Base-by-base conservation (phyloP, 2,329 filamentous ascomycete genomes). In the Cytospora piceae region DNA sequence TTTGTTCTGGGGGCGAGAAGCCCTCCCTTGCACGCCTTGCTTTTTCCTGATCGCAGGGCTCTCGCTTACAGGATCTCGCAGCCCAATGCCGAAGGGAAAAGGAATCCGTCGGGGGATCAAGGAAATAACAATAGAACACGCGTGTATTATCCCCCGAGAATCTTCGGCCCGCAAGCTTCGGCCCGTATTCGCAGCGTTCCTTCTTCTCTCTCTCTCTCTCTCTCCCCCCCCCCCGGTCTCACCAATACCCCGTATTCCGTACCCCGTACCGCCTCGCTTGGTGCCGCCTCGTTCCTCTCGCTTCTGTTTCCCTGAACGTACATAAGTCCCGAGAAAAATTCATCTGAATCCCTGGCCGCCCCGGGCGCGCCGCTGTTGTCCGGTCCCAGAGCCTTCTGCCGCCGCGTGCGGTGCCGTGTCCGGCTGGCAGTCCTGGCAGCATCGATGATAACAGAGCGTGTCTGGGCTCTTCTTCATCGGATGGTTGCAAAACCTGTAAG, bases 401-500 rank as follows among this genome's bases (percentile, higher is more conserved):
- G 34, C 62, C 54, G 58, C 55, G 22, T 29, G 57, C 14, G 32
- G 53, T 52, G 55, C 34, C 29, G 39, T 34, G 65, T 83, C 79
- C 14, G 76, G 67, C 54, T 73, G 74, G 67, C 83, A 85, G 4
- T 69, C 70, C 49, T 75, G 72, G 70, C 83, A 86, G 59, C 83
- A 78, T n/a, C 74, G 73, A 66, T 85, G 83, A 68, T 83, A 83
- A 72, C 83, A 86, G 54, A 84, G 80, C 1, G 80, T 81, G 68
- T 85, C 79, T 12, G 82, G 80, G 67, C 80, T 79, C 15, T 76
- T 77, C 61, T 74, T 76, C 77, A 80, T 79, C 61, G 74, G 78
- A 67, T 82, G 80, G 39, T 77, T 73, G 69, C 83, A 85, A 75
- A 76, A 81, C 27, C 76, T 74, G 57, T 78, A 78, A 5, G 75